Base-by-base conservation (phyloP, 768 basidiomycete genomes). In the Termitomyces sp. region DNA sequence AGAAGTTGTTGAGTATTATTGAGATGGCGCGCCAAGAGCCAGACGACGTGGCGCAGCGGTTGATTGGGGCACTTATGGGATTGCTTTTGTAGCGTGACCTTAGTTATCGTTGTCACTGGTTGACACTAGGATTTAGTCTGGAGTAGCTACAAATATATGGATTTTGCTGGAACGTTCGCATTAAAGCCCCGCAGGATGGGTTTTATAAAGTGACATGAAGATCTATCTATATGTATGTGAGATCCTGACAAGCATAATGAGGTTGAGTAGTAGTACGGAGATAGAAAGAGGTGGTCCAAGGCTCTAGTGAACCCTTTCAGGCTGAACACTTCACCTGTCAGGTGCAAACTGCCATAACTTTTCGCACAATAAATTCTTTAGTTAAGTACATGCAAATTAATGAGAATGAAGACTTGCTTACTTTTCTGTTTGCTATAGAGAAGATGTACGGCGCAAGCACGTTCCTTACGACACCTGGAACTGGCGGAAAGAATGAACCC, bases 21-120 rank as follows among this genome's bases (percentile, higher is more conserved):
- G 97, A 99, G 81, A 98, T 97, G 96, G 92, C 96, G 52, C 82
- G 96, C 69, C 97, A 98, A 76, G 96, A 97, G 69, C 93, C 93
- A 1, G 87, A 92, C 54, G 88, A 86, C 63, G 89, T 87, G 15
- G 91, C 85, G 34, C 86, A 88, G 68, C 80, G 92, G 61, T 73
- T 94, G 61, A 82, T 81, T 59, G 80, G 78, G 51, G 86, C 84
- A 42, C 71, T 93, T 58, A 80, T 91, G 77, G 86, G 81, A 10
- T 69, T 89, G 59, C 73, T 75, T 55, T 76, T 73, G 70, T 74
- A 62, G 64, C 31, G 6, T 25, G 25, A 25, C 11, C 5, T 12
- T 53, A 7, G 14, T 42, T 1, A 25, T 38, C 9, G 17, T 31
- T 31, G 29, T 25, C 25, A 40, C 25, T 10, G 37, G 53, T 42